Evolutionary conservation across 768 basidiomycete species (phyloP), one percentile per base, ranked within the genome.

Genomic region (Podaxis sp.): DNA sequence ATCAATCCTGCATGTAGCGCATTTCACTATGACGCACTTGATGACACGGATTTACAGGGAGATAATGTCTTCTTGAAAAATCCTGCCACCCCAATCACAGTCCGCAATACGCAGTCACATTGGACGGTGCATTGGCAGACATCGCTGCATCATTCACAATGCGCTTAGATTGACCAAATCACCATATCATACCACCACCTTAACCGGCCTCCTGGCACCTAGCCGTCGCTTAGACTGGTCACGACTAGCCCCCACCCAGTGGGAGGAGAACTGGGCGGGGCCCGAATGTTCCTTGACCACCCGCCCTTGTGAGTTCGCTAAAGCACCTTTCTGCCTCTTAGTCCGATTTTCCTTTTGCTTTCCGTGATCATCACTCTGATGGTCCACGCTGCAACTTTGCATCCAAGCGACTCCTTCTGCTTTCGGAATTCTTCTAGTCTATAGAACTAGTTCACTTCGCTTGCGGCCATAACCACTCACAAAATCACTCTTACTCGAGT

Each of bases 361-460:
- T 44, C 42, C 42, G 42, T 44, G 42, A 44, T 44, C 42, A n/a
- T 44, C 42, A 44, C n/a, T 18, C 36, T 36, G 35, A 52, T 52
- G 27, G 50, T 38, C 36, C n/a, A 44, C 13, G 13, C 11, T 13
- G 27, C 37, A 36, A 13, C 52, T 11, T n/a, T 37, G 5, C 14
- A n/a, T 46, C 55, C 16, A 37, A 38, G 13, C 47, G 57, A 23
- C 14, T 16, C 6, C 3, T 54, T 37, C 35, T 53, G 16, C 44
- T 58, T 50, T 50, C 47, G 21, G 47, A 38, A 37, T 50, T 50
- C 27, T 21, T 46, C 16, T 27, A 18, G 25, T 6, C 27, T 27
- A 13, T 18, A 57, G 56, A 55, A 48, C 46, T 57, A 38, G 57
- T 50, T 58, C 57, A 37, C 32, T 18, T 58, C 57, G 54, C 57